These are phyloP conservation scores for Sugiyamaella neomexicana DNA, from an alignment of 1,139 yeast species.

Conservation along the genomic window DNA sequence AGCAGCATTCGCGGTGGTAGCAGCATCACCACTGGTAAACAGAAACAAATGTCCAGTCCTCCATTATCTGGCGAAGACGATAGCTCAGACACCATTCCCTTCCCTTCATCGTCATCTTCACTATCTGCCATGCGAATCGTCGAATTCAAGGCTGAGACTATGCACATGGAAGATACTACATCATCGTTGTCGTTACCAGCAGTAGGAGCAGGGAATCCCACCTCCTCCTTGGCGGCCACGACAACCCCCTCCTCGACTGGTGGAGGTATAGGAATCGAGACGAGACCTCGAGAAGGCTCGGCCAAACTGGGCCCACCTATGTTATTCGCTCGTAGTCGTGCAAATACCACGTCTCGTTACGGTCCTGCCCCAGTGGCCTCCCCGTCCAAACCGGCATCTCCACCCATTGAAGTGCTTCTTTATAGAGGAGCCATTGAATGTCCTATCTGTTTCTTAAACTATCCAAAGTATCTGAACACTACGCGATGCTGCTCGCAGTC, in stretches of 20 bases:
- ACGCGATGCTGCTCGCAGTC: constrained; percentile 94
- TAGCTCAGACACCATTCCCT: constrained; percentile 6
- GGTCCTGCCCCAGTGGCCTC: constrained; percentile 15
- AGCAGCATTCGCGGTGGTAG: background rate
- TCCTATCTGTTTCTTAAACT: constrained; percentile 89
- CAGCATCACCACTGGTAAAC: background rate
- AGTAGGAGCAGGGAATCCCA: background rate
- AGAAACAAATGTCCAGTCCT: constrained; percentile 1
- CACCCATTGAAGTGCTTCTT: constrained; percentile 45
- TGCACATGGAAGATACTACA: constrained; percentile 21
- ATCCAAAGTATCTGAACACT: constrained; percentile 73
- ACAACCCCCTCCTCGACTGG: background rate
- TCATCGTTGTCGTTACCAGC: no score
- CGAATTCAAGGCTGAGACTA: constrained; percentile 22
- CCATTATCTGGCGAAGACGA: constrained; percentile 7
- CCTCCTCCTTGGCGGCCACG: background rate
- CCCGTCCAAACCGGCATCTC: constrained; percentile 10
- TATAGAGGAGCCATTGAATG: constrained; percentile 76
- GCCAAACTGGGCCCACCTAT: constrained; percentile 15
- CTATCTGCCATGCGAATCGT: constrained; percentile 10
- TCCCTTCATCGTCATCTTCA: background rate
- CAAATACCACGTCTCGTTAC: constrained; percentile 25
- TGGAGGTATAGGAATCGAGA: constrained; percentile 2
- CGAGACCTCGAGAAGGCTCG: constrained; percentile 10
- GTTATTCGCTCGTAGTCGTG: constrained; percentile 17